Evolutionary conservation across 208 protist genomes (phyloP).

Genomic region (Entamoeba moshkovskii): DNA sequence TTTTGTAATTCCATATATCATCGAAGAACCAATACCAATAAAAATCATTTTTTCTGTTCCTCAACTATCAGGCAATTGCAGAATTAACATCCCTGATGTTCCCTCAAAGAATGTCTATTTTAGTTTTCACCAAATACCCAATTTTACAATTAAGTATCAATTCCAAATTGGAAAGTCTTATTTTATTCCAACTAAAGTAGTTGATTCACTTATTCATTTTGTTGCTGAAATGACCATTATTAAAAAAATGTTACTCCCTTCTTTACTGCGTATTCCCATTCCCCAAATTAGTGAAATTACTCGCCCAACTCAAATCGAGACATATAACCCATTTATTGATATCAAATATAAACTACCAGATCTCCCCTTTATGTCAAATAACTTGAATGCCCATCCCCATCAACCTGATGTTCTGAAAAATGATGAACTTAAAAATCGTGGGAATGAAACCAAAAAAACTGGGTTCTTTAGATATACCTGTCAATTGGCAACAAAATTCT

Average conservation of each 20-base stretch:
- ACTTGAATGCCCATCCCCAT: not conserved
- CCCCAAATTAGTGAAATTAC: not conserved
- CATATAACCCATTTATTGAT: not conserved
- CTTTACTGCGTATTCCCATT: not conserved
- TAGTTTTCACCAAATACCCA: not conserved
- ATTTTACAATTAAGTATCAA: not conserved
- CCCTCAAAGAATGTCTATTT: not conserved
- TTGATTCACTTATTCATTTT: not conserved
- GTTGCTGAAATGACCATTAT: not conserved
- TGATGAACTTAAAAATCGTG: not conserved
- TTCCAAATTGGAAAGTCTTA: not conserved
- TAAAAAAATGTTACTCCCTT: not conserved
- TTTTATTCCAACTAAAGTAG: not conserved
- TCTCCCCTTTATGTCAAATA: not conserved
- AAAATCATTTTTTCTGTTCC: not conserved
- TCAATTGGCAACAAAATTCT: not conserved
- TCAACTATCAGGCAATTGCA: not conserved
- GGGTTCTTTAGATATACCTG: not conserved
- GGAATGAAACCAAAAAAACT: not conserved
- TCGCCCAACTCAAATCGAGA: not conserved
- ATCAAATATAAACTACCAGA: not conserved
- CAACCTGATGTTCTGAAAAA: not conserved
- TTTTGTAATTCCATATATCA: not conserved
- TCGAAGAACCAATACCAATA: not conserved
- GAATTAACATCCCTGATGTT: not conserved